Evolutionary conservation across 768 basidiomycete species (phyloP), one percentile per base, ranked within the genome.

Genomic region (Pleurotus djamor): DNA sequence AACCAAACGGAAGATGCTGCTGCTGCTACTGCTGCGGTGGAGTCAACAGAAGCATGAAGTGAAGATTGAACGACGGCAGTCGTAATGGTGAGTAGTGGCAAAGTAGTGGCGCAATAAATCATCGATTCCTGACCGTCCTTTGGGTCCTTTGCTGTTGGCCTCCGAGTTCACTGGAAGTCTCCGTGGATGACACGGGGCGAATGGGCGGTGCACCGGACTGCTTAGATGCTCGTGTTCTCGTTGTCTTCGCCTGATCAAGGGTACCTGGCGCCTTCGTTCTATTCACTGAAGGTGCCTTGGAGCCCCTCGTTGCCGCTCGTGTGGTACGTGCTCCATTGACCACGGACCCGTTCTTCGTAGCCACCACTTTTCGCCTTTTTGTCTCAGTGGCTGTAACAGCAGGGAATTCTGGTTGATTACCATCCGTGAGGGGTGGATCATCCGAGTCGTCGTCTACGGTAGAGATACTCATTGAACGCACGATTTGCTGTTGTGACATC

Each of bases 391-490:
- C 57, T 38, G 49, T 32, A 13, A 14, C 49, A 12, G 9, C 44
- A 28, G 32, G 7, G 33, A n/a, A 32, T 4, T n/a, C 21, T 28
- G 21, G 21, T 28, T 28, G 21, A 28, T 28, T 16, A 9, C n/a
- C 48, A 9, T 21, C 47, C 28, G 10, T 50, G 36, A 9, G 12
- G 5, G 34, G 34, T 41, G 48, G 44, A 17, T 28, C 14, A 37
- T 58, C 57, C 50, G 48, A 49, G 36, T 58, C 57, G 50, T 58
- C 57, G 57, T 48, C 57, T n/a, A 32, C 57, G 21, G 37, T 37
- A 28, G 57, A 58, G 49, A 36, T 43, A 21, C 36, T 41, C 49
- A 58, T 38, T 5, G 48, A 48, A 38, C 57, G 47, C 10, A 58
- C 17, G 21, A 58, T 51, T 45, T 58, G 57, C 34, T 58, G 57